A percentile compares a stretch with the other conserved stretches of the same genome.
phyloP scores from a whole-genome alignment of 331 rosid species.

The Malus hybrid region DNA sequence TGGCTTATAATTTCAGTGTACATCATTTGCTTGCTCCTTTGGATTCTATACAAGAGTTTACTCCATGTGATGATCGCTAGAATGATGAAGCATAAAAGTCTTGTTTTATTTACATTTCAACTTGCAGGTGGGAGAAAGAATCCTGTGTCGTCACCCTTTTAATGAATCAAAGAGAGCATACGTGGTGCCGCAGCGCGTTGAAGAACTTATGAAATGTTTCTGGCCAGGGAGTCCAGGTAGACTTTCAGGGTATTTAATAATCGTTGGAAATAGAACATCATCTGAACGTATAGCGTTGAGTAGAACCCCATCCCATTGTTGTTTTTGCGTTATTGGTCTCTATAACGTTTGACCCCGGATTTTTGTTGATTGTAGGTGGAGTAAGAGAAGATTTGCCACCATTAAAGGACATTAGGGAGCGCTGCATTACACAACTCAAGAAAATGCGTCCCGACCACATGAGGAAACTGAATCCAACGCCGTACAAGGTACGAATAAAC shows the following conservation, averaged over 20 bases:
- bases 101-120: constrained; percentile 7
- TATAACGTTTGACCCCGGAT: not conserved
- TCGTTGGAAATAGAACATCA: not conserved
- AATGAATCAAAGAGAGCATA: constrained; percentile 97
- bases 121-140: constrained; percentile 83
- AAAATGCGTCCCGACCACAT: constrained; percentile 95
- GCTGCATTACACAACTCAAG: constrained; percentile 76
- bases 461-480: constrained; percentile 97
- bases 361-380: constrained; percentile 35
- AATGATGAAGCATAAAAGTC: not conserved
- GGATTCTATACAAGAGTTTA: not conserved
- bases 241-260: constrained; percentile 3
- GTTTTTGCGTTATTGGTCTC: not conserved
- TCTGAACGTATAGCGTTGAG: not conserved
- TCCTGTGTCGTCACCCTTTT: constrained; percentile 94
- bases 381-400: constrained; percentile 54
- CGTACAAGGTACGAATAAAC: constrained; percentile 60
- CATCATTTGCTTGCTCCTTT: not conserved
- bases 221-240: constrained; percentile 82
- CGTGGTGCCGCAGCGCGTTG: constrained; percentile 91
- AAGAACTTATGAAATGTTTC: constrained; percentile 87
- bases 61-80: not conserved
- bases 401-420: constrained; percentile 60
- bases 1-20: not conserved
- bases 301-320: not conserved